Percentiles rank a stretch among this genome's conserved stretches.
These are phyloP conservation scores for Spathaspora sp. DNA, from an alignment of 805 yeast species.

Conservation along the genomic window DNA sequence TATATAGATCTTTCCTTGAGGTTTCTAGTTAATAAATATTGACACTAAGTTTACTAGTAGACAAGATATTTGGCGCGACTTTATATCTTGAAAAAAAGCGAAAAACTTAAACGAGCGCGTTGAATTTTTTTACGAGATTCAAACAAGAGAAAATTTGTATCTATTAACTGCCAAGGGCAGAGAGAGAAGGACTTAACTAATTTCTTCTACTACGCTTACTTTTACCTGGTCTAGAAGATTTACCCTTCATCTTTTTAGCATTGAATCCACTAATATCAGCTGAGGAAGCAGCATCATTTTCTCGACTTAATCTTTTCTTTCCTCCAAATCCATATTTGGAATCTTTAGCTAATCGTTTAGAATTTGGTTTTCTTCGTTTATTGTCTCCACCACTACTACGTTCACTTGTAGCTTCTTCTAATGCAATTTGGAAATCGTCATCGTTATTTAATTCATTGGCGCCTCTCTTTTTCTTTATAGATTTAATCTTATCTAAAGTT, in stretches of 20 bases:
- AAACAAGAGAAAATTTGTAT: not conserved
- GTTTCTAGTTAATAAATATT: too few relatives aligned
- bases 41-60: too few relatives aligned
- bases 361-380: slow-evolving; percentile 55
- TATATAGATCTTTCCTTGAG: too few relatives aligned
- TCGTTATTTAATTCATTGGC: slow-evolving; percentile 66
- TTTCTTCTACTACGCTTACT: slow-evolving; percentile 34
- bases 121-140: not conserved
- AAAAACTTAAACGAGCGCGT: slow-evolving; percentile 3
- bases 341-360: slow-evolving; percentile 68
- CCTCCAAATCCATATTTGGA: slow-evolving; percentile 78
- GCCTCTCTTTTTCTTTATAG: slow-evolving; percentile 85
- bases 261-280: slow-evolving; percentile 63
- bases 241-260: slow-evolving; percentile 48
- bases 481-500: slow-evolving; percentile 82
- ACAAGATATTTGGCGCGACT: too few relatives aligned
- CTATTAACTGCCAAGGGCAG: not conserved
- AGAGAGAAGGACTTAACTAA: not conserved
- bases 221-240: slow-evolving; percentile 38
- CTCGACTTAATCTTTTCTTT: slow-evolving; percentile 66
- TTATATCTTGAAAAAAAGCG: too few relatives aligned
- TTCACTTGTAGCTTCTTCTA: slow-evolving; percentile 74
- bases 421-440: slow-evolving; percentile 80
- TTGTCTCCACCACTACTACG: slow-evolving; percentile 34
- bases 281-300: slow-evolving; percentile 69